These are phyloP conservation scores for Brassica napus DNA, from an alignment of 345 rosid species.

Conservation along the genomic window DNA sequence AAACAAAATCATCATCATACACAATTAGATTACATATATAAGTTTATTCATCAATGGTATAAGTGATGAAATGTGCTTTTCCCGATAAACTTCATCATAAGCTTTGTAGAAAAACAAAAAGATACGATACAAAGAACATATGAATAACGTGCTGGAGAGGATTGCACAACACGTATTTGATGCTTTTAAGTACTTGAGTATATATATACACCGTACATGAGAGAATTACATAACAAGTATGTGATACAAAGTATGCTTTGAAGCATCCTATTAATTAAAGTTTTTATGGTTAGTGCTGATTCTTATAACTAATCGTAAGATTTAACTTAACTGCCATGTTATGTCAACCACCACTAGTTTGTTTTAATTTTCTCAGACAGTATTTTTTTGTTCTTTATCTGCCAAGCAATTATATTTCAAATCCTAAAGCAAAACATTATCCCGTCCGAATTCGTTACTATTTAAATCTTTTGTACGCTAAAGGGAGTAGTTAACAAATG, in stretches of 20 bases:
- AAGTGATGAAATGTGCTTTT: neutral
- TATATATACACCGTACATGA: constrained; percentile 12
- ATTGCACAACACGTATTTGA: constrained; percentile 31
- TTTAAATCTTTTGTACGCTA: neutral
- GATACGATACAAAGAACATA: constrained; percentile 30
- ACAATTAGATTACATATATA: neutral
- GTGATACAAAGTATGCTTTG: constrained; percentile 32
- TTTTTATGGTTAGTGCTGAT: neutral
- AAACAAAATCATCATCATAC: no score
- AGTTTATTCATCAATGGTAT: neutral
- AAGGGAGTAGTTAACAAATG: neutral
- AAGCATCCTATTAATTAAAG: constrained; percentile 27
- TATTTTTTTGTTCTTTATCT: neutral
- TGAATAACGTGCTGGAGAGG: constrained; percentile 30
- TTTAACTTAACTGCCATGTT: neutral
- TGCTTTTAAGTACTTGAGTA: constrained; percentile 32
- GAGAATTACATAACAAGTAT: constrained; percentile 21
- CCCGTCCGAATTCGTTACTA: neutral
- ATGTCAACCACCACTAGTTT: neutral
- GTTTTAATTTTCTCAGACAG: neutral
- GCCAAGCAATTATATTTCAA: neutral
- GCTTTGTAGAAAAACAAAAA: constrained; percentile 12
- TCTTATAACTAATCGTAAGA: neutral
- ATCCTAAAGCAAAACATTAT: neutral
- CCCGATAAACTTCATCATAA: neutral